Conservation (phyloP, 495 filamentous ascomycete genomes). For the Annulohypoxylon stygium region DNA sequence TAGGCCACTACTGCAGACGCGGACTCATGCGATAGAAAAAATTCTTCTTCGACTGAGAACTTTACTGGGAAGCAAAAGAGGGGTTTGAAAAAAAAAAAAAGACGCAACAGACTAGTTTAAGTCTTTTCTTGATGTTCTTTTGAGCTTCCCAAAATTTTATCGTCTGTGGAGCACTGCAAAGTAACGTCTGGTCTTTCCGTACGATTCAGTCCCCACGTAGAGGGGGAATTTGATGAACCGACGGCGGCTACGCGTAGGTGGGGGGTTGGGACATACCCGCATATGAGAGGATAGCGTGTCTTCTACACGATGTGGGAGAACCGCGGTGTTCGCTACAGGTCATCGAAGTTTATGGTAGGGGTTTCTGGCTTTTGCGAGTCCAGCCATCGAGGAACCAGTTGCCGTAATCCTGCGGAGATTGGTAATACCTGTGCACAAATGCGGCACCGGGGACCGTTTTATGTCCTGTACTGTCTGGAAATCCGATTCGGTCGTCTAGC, state of each 20-base stretch:
- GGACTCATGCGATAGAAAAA: conserved; percentile 43
- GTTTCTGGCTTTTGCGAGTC: conserved; percentile 7
- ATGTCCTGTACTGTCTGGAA: conserved; percentile 24
- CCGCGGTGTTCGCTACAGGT: conserved; percentile 27
- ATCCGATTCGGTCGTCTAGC: conserved; percentile 44
- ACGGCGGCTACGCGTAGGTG: conserved; percentile 30
- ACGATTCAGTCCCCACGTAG: conserved; percentile 24
- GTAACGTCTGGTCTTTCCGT: conserved; percentile 26
- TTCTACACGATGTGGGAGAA: conserved; percentile 4
- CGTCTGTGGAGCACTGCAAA: conserved; percentile 36
- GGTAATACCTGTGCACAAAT: conserved; percentile 18
- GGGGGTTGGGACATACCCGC: conserved; percentile 28
- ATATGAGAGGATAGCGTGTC: conserved; percentile 18
- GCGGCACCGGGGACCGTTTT: conserved; percentile 33
- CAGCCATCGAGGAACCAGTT: conserved; percentile 30
- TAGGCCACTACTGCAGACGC: conserved; percentile 38
- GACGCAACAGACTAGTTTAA: conserved; percentile 18
- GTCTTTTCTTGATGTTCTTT: conserved; percentile 16
- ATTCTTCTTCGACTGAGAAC: conserved; percentile 13
- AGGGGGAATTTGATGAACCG: conserved; percentile 33
- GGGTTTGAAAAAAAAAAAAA: conserved; percentile 37
- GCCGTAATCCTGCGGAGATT: conserved; percentile 36
- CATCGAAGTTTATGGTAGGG: conserved; percentile 5
- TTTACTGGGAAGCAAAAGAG: conserved; percentile 32
- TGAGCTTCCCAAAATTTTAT: conserved; percentile 30